Conservation (phyloP, 148 eudicot species). For the Mesembryanthemum crystallinum region DNA sequence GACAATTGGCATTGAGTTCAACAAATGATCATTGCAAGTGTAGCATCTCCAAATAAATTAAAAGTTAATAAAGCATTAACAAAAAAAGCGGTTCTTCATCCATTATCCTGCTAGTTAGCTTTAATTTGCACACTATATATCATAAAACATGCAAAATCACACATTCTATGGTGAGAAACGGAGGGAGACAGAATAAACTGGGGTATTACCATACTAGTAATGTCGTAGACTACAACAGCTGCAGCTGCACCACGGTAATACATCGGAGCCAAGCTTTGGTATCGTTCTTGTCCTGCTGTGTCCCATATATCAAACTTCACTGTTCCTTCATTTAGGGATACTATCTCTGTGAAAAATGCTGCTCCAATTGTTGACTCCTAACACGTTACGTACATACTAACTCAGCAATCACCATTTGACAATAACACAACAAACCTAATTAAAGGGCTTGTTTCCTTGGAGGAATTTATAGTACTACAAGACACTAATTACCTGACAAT, state of each 20-base stretch:
- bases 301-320: conserved; percentile 82
- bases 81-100: too few relatives aligned
- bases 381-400: conserved; percentile 17
- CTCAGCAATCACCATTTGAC: too few relatives aligned
- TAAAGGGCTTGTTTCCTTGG: background rate
- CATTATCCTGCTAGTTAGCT: too few relatives aligned
- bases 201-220: conserved; percentile 46
- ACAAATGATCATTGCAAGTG: too few relatives aligned
- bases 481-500: conserved; percentile 45
- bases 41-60: too few relatives aligned
- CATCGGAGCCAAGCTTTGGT: conserved; percentile 87
- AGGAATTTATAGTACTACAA: background rate
- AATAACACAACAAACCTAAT: too few relatives aligned
- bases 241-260: conserved; percentile 82
- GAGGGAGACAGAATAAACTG: background rate
- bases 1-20: too few relatives aligned
- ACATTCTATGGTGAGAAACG: background rate
- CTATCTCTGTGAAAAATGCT: conserved; percentile 72
- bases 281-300: conserved; percentile 80
- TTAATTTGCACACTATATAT: too few relatives aligned
- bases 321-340: conserved; percentile 52
- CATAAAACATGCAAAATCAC: too few relatives aligned
- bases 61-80: too few relatives aligned
- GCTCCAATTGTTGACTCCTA: conserved; percentile 84
- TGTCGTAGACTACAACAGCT: conserved; percentile 69